These are phyloP conservation scores for Pythium rishiriense DNA, from an alignment of 352 stramenopile genomes.

Conservation along the genomic window DNA sequence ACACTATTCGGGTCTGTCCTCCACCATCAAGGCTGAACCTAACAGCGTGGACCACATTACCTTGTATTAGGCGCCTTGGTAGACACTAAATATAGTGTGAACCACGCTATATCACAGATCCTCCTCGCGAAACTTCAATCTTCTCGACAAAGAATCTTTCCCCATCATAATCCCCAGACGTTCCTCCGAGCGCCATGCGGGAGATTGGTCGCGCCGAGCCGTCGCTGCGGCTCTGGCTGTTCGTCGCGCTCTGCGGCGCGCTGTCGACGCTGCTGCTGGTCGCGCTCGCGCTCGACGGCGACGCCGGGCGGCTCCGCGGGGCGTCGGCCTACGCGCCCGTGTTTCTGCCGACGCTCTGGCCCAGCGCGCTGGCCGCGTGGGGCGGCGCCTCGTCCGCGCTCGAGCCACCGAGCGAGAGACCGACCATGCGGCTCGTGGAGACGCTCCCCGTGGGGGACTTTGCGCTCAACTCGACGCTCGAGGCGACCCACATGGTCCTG, in stretches of 20 bases:
- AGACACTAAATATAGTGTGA: conserved; percentile 5
- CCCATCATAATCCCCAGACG: background rate
- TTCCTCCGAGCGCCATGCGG: background rate
- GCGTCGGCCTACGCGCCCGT: conserved; percentile 10
- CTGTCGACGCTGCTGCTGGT: conserved; percentile 20
- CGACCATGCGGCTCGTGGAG: conserved; percentile 50
- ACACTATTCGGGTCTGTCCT: too few species aligned
- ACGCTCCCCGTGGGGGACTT: conserved; percentile 70
- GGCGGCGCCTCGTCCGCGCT: too few species aligned
- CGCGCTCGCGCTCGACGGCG: conserved; percentile 20
- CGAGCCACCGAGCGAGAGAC: too few species aligned
- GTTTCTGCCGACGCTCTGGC: conserved; percentile 7
- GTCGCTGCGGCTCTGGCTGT: conserved; percentile 24
- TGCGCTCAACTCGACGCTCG: conserved; percentile 33
- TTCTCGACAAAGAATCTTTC: background rate
- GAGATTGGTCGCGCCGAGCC: conserved; percentile 5
- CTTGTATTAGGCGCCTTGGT: too few species aligned
- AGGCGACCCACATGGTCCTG: conserved; percentile 53
- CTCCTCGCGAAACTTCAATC: background rate
- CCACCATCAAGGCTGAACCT: too few species aligned
- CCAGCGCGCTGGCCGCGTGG: background rate
- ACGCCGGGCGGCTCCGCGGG: background rate
- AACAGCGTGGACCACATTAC: background rate
- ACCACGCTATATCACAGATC: background rate
- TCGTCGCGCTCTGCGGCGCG: conserved; percentile 16